Base-by-base conservation (phyloP, 177 flowering plant genomes). In the Vitis hybrid region DNA sequence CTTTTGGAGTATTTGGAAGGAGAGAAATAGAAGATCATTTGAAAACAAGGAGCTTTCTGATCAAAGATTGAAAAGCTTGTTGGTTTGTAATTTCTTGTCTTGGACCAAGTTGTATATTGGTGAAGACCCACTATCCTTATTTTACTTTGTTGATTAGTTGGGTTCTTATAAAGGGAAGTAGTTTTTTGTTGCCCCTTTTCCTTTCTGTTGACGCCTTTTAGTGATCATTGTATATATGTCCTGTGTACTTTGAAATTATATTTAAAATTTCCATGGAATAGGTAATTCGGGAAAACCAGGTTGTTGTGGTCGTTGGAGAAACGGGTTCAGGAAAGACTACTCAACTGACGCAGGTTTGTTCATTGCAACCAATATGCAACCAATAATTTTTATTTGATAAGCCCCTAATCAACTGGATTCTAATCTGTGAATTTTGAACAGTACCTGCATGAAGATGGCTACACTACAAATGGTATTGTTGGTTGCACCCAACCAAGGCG, bases 401-500 rank as follows among this genome's bases (percentile, higher is more conserved):
- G 51, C 15, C 19, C 56, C 56, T 61, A 4, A 8, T 11, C 15
- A 67, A 64, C 58, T 64, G 9, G 17, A 49, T 10, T 32, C 5
- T 68, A 21, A 62, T 21, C 6, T 54, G 9, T 60, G 17, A 57
- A 48, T 68, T 57, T 75, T 69, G 32, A 34, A 14, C 93, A 95
- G 99, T 95, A 93, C 79, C 83, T 95, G 34, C 84, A 87, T 73
- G 99, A 96, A 69, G 98, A 91, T 82, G 99, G 94, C 7, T 96
- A 91, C 71, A 89, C 98, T 61, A 66, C 50, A 13, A 83, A 76
- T 78, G 97, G 98, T 52, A 78, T 93, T 58, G 80, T 95, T 59
- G 99, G 99, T 58, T 95, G 99, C 79, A 95, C 99, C 52, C 99
- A 95, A 80, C 99, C 99, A 56, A 87, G 99, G 78, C 94, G 97